These are phyloP conservation scores for Candida taoyuanica DNA, from an alignment of 805 yeast genomes.

Conservation along the genomic window DNA sequence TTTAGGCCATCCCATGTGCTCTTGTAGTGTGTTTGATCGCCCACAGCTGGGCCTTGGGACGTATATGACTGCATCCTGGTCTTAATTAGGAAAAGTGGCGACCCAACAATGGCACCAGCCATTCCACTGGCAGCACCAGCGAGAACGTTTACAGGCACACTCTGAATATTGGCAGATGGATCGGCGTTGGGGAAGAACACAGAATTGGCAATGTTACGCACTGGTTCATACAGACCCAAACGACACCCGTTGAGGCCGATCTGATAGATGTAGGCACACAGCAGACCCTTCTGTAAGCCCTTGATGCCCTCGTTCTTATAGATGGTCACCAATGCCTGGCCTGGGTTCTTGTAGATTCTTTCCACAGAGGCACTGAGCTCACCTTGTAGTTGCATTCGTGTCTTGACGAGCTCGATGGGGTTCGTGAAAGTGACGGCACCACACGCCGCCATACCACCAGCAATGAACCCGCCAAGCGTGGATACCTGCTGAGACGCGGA, in stretches of 20 bases:
- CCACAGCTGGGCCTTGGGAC: slow-evolving; percentile 52
- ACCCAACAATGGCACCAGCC: slow-evolving; percentile 84
- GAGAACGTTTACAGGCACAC: slow-evolving; percentile 56
- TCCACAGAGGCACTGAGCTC: slow-evolving; percentile 58
- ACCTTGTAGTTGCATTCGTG: slow-evolving; percentile 96
- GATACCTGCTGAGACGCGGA: slow-evolving; percentile 56
- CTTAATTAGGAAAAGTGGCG: slow-evolving; percentile 88
- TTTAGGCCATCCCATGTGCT: slow-evolving; percentile 64
- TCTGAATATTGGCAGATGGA: slow-evolving; percentile 42
- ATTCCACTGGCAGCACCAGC: slow-evolving; percentile 85
- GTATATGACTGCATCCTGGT: slow-evolving; percentile 97
- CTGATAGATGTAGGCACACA: slow-evolving; percentile 88
- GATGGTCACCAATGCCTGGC: slow-evolving; percentile 76
- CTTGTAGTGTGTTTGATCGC: slow-evolving; percentile 88
- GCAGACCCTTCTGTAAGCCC: slow-evolving; percentile 86
- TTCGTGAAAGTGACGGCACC: slow-evolving; percentile 97
- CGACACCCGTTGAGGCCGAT: slow-evolving; percentile 91
- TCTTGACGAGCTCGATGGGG: slow-evolving; percentile 92
- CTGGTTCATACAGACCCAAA: slow-evolving; percentile 90
- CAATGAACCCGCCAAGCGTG: slow-evolving; percentile 74
- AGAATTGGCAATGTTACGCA: slow-evolving; percentile 55
- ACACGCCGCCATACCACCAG: slow-evolving; percentile 95
- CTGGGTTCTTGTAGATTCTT: slow-evolving; percentile 71
- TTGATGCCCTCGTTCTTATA: slow-evolving; percentile 76
- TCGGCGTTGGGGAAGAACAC: slow-evolving; percentile 48